A percentile compares a stretch with the other conserved stretches of the same genome.
These are phyloP conservation scores for Aspergillus sp. DNA, from an alignment of 2,329 filamentous ascomycete species.

Conservation along the genomic window DNA sequence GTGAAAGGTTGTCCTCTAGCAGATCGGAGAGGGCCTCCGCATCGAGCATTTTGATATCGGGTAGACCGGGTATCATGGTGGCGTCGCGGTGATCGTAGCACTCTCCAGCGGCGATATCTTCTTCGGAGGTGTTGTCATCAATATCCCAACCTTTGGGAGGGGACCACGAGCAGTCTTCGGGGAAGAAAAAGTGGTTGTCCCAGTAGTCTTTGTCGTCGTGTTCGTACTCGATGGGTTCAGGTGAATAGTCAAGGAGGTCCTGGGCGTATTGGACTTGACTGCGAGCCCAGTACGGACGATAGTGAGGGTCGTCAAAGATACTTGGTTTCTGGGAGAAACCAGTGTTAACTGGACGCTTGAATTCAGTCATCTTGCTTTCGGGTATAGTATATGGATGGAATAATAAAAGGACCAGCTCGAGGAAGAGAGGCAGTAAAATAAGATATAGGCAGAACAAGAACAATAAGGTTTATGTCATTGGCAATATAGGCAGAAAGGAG, in stretches of 20 bases:
- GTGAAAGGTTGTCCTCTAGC: conserved; percentile 43
- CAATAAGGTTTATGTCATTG: background rate
- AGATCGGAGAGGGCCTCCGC: conserved; percentile 42
- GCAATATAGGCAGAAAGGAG: background rate
- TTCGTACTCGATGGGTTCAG: conserved; percentile 45
- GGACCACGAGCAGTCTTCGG: conserved; percentile 43
- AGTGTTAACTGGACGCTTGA: conserved; percentile 21
- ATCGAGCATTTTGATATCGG: conserved; percentile 46
- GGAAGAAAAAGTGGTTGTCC: conserved; percentile 46
- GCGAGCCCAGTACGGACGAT: conserved; percentile 41
- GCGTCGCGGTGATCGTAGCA: conserved; percentile 22
- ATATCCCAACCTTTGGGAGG: conserved; percentile 32
- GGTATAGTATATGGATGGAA: background rate
- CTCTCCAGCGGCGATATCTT: conserved; percentile 13
- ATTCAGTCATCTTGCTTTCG: conserved; percentile 23
- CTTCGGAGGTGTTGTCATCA: conserved; percentile 20
- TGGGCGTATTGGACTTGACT: conserved; percentile 39
- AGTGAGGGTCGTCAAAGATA: conserved; percentile 20
- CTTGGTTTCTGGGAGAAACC: conserved; percentile 14
- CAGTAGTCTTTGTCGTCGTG: conserved; percentile 42
- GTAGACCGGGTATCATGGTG: conserved; percentile 42
- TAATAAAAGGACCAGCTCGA: background rate
- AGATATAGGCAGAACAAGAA: background rate
- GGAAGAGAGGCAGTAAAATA: background rate
- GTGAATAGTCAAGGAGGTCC: conserved; percentile 39